Base-by-base conservation (phyloP, 768 basidiomycete genomes). In the Lactarius pseudohatsudake region DNA sequence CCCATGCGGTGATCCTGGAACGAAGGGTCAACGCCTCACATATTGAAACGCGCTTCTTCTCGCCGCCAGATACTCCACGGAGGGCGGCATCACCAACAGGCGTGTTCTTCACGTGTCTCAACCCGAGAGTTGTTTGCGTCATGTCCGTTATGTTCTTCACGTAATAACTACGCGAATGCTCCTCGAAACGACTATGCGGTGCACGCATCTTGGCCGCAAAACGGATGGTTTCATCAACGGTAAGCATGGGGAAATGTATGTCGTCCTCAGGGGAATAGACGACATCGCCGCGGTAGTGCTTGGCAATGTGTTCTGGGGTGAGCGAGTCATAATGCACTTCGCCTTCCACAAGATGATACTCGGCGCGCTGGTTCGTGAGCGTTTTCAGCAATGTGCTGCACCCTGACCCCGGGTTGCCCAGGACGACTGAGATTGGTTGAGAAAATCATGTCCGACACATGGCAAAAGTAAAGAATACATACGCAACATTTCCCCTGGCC, bases 71-170 rank as follows among this genome's bases (percentile, higher is more conserved):
- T 18, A 92, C 85, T 30, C 90, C 90, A 16, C 89, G 88, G 10
- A 96, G 88, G 71, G 90, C 92, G 66, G 91, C 93, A 73, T 94
- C 87, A 0, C 95, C 95, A 47, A 96, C 87, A 0, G 91, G 85
- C 6, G 94, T 96, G 63, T 84, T 79, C 60, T 77, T 72, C 0
- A 92, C 95, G 77, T 95, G 92, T 7, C 82, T 80, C 72, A 96
- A 90, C 72, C 94, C 94, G 64, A 96, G 86, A 85, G 94, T 88
- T 2, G 86, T 85, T 73, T 82, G 79, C 40, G 87, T 75, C 3
- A 88, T 77, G 59, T 89, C 85, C 0, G 80, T 72, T 76, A 81
- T 71, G 22, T 79, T 77, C 1, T 81, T 74, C 11, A 80, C 79
- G 62, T 78, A 83, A 5, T 79, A 75, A 22, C 77, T 75, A 43